phyloP scores from a whole-genome alignment of 169 alveolate genomes.

The Plasmodium relictum region DNA sequence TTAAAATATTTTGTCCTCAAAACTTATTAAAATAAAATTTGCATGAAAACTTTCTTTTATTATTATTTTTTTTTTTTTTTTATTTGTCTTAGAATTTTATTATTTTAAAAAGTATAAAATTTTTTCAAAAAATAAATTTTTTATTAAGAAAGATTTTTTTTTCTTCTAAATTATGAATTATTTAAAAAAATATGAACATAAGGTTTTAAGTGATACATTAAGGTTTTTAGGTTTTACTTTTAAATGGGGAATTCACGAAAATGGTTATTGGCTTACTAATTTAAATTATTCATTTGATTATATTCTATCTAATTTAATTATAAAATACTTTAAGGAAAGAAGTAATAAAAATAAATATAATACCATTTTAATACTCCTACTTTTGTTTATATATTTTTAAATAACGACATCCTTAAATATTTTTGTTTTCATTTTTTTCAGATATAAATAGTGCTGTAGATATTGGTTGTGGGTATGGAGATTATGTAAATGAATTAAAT shows the following conservation, averaged over 20 bases:
- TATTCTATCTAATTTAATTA: slow-evolving; percentile 49
- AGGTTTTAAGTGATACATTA: slow-evolving; percentile 39
- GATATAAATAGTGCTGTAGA: slow-evolving; percentile 53
- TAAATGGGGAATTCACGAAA: slow-evolving; percentile 76
- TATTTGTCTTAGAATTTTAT: not conserved
- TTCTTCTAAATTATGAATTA: slow-evolving; percentile 38
- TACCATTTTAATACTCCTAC: not conserved
- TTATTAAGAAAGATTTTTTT: not conserved
- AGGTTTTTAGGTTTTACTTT: slow-evolving; percentile 72
- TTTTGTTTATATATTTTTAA: not conserved
- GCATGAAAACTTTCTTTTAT: not conserved
- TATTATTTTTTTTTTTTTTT: not conserved
- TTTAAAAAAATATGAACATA: slow-evolving; percentile 72
- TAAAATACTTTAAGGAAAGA: slow-evolving; percentile 65
- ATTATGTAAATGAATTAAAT: slow-evolving; percentile 66
- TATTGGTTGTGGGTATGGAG: slow-evolving; percentile 64
- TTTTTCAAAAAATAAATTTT: not conserved
- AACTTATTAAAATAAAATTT: not conserved
- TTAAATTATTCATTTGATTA: slow-evolving; percentile 64
- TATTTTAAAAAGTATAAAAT: not conserved
- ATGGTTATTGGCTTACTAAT: slow-evolving; percentile 72
- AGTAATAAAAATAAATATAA: slow-evolving; percentile 19
- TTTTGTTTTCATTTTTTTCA: slow-evolving; percentile 16
- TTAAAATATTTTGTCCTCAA: too few relatives aligned
- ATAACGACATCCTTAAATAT: not conserved